Conservation (phyloP, 345 rosid genomes). For the Dipteronia dyeriana region DNA sequence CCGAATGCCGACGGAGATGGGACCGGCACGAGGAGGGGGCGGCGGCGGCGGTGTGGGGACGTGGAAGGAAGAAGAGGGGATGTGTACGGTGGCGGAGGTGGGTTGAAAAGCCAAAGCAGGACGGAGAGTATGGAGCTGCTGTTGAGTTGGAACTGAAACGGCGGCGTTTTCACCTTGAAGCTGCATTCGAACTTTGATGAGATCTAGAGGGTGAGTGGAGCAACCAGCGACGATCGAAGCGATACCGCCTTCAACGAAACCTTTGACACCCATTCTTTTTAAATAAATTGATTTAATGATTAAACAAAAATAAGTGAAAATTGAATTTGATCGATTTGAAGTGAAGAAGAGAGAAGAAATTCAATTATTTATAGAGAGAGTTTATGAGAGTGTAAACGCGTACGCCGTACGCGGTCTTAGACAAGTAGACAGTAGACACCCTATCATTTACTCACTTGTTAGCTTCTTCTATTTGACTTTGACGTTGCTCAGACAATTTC, state of each 20-base stretch:
- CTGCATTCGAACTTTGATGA: constrained; percentile 83
- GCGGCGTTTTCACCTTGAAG: constrained; percentile 69
- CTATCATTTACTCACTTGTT: not conserved
- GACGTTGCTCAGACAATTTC: not conserved
- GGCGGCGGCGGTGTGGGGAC: constrained; percentile 22
- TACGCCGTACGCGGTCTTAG: constrained; percentile 11
- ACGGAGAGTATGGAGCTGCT: constrained; percentile 34
- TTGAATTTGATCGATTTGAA: too few relatives aligned
- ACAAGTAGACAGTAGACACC: not conserved
- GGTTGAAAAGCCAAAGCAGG: constrained; percentile 60
- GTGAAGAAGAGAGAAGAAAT: not conserved
- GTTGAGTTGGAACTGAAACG: constrained; percentile 22
- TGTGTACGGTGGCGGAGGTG: constrained; percentile 34
- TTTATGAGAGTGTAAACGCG: not conserved
- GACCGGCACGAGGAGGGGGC: constrained; percentile 44
- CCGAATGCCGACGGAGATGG: constrained; percentile 53
- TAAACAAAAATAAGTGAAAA: not conserved
- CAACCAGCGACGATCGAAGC: constrained; percentile 79
- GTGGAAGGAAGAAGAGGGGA: constrained; percentile 30
- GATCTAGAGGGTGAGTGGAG: constrained; percentile 85
- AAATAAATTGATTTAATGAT: too few relatives aligned
- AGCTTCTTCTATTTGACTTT: constrained; percentile 11
- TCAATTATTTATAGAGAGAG: not conserved
- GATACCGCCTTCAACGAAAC: constrained; percentile 75
- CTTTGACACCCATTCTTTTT: constrained; percentile 65